These are phyloP conservation scores for Dothistroma septosporum DNA, from an alignment of 2,329 filamentous ascomycete species.

Conservation along the genomic window DNA sequence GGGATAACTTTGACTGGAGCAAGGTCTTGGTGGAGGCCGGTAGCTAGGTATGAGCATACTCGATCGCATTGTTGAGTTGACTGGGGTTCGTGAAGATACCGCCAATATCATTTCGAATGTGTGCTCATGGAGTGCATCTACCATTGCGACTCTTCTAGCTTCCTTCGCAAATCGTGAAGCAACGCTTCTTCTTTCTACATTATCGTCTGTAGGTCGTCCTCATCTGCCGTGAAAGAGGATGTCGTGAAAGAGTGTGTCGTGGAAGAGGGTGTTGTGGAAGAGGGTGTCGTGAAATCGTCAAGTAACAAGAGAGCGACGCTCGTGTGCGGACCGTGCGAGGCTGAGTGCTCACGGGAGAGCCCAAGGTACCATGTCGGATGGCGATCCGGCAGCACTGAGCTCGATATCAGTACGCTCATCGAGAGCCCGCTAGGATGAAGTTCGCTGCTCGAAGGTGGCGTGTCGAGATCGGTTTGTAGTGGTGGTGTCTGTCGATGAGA, in stretches of 20 bases:
- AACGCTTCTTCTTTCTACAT: background rate
- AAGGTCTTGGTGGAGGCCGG: conserved; percentile 53
- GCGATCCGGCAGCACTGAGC: background rate
- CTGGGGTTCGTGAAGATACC: background rate
- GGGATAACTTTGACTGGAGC: conserved; percentile 92
- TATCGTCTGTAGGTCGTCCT: background rate
- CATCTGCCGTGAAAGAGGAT: background rate
- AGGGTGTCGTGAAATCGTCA: background rate
- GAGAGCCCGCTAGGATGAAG: background rate
- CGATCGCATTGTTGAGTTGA: background rate
- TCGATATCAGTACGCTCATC: background rate
- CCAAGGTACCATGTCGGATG: background rate
- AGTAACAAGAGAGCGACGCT: background rate
- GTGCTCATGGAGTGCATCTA: background rate
- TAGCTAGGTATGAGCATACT: background rate
- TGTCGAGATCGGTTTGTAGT: background rate
- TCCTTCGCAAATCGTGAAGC: background rate
- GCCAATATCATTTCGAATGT: background rate
- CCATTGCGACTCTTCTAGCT: background rate
- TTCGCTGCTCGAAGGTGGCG: background rate
- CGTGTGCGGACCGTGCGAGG: background rate
- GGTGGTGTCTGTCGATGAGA: background rate
- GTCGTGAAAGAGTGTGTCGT: background rate
- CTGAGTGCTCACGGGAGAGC: background rate
- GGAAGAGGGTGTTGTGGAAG: too few species aligned